These are phyloP conservation scores for Asterella californica DNA, from an alignment of 225 moss, liverwort and hornwort genomes.

Conservation along the genomic window DNA sequence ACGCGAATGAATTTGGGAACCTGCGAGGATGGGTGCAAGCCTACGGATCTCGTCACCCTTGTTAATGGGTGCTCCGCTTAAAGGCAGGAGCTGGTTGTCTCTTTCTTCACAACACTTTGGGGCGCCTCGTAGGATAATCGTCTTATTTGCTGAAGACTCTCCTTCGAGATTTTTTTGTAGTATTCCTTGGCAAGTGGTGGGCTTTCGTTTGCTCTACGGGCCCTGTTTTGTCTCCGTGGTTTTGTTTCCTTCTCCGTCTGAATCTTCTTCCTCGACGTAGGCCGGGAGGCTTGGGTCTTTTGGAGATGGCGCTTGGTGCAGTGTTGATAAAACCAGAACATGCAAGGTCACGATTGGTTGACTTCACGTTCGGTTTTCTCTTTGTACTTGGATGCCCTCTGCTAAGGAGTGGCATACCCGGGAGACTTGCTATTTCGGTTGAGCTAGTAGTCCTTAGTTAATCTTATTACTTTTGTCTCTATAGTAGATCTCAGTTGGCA, in stretches of 20 bases:
- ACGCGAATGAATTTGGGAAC: neutral
- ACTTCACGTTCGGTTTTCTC: conserved; percentile 21
- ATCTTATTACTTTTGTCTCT: conserved; percentile 30
- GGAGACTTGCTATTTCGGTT: conserved; percentile 53
- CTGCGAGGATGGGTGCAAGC: neutral
- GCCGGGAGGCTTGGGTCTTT: conserved; percentile 40
- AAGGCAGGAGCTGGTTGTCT: neutral
- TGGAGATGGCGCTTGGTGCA: conserved; percentile 40
- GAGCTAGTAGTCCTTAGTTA: conserved; percentile 41
- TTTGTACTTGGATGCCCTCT: conserved; percentile 50
- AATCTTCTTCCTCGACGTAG: conserved; percentile 36
- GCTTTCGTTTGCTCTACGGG: conserved; percentile 22
- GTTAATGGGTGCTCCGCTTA: neutral
- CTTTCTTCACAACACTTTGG: neutral
- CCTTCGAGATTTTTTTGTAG: conserved; percentile 32
- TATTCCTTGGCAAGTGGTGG: conserved; percentile 29
- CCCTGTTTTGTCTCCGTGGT: conserved; percentile 38
- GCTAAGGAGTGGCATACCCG: conserved; percentile 48
- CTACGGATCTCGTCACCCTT: neutral
- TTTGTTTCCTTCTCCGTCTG: conserved; percentile 39
- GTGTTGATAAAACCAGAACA: conserved; percentile 9
- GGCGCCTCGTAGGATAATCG: neutral
- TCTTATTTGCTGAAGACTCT: conserved; percentile 17
- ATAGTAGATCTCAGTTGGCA: conserved; percentile 33
- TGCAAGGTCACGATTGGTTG: conserved; percentile 22